Percentiles rank a stretch among this genome's conserved stretches.
Conservation (phyloP, 192 early-diverging fungal genomes). For the Gigaspora rosea region DNA sequence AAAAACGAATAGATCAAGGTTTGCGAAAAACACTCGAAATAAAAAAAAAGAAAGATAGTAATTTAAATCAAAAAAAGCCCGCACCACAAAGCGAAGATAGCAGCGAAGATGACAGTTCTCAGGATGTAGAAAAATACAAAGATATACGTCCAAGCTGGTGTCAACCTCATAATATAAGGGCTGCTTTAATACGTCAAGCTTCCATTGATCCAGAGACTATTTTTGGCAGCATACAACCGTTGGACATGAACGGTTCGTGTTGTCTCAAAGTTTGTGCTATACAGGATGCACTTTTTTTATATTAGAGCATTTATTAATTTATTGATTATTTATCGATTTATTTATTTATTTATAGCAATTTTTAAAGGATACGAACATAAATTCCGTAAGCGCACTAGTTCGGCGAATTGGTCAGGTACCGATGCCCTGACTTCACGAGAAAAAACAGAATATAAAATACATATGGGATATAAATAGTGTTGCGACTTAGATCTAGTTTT, state of each 20-base stretch:
- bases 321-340: not conserved
- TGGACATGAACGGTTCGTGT: not conserved
- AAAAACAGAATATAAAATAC: constrained; percentile 25
- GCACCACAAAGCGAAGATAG: not conserved
- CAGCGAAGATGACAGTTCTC: too few species aligned
- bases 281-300: not conserved
- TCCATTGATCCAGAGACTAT: constrained; percentile 22
- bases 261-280: too few species aligned
- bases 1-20: not conserved
- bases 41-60: not conserved
- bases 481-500: too few species aligned
- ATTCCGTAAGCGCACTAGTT: constrained; percentile 16
- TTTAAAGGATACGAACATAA: not conserved
- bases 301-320: not conserved
- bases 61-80: not conserved
- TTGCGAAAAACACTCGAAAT: too few species aligned
- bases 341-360: not conserved
- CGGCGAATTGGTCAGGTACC: constrained; percentile 10
- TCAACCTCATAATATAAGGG: not conserved
- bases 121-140: constrained; percentile 17
- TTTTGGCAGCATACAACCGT: constrained; percentile 12
- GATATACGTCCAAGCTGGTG: constrained; percentile 39
- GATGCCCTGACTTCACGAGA: constrained; percentile 24
- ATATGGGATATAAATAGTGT: constrained; percentile 16
- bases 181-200: constrained; percentile 8